A percentile compares a stretch with the other conserved stretches of the same genome.
Conservation (phyloP, 164 flowering plant species). For the Nymphaea colorata region DNA sequence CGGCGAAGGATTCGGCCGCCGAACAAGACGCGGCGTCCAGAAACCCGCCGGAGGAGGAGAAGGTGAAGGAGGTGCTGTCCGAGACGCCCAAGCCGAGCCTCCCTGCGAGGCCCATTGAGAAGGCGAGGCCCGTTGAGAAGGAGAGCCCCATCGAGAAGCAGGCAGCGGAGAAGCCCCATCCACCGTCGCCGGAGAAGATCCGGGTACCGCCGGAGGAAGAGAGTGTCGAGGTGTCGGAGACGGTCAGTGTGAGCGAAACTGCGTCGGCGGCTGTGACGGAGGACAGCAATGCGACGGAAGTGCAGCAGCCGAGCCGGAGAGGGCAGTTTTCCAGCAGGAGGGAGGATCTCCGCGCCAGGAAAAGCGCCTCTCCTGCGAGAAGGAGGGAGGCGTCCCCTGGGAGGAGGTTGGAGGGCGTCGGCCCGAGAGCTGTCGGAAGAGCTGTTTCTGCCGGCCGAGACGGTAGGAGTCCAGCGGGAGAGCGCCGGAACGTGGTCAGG, state of each 20-base stretch:
- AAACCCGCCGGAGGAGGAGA: constrained; percentile 1
- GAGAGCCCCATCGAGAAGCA: background rate
- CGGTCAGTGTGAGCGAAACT: background rate
- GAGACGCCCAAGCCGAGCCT: background rate
- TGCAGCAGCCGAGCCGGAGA: background rate
- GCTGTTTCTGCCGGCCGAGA: background rate
- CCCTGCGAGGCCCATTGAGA: background rate
- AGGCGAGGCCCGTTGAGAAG: background rate
- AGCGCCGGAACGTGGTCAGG: background rate
- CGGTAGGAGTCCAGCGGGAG: background rate
- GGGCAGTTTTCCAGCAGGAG: background rate
- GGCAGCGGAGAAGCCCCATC: background rate
- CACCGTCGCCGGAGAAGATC: background rate
- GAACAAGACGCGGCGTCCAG: background rate
- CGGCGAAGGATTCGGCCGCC: background rate
- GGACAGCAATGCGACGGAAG: background rate
- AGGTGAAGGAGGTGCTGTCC: constrained; percentile 1
- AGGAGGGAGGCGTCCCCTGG: background rate
- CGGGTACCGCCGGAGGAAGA: background rate
- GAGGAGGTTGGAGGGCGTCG: background rate
- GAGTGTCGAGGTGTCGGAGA: background rate
- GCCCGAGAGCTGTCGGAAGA: background rate
- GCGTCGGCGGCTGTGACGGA: background rate
- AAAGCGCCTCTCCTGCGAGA: constrained; percentile 1
- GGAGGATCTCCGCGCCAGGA: background rate